These are phyloP conservation scores for Vachellia pachyceras DNA, from an alignment of 306 rosid species.

Conservation along the genomic window DNA sequence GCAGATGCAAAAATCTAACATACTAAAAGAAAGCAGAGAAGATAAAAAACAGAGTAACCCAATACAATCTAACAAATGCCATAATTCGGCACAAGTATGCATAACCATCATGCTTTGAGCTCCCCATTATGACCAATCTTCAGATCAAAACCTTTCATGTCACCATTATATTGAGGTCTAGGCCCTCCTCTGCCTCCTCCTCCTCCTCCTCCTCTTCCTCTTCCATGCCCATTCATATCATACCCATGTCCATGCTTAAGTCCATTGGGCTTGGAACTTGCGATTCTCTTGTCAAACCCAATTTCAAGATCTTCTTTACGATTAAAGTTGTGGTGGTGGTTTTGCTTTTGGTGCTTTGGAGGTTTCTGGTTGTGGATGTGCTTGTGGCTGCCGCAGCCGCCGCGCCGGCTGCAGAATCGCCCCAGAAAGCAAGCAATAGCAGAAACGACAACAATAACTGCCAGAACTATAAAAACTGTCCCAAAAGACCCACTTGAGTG, in stretches of 20 bases:
- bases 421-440: conserved; percentile 80
- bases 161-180: conserved; percentile 34
- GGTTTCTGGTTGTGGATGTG: conserved; percentile 39
- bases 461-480: conserved; percentile 82
- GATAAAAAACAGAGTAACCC: conserved; percentile 36
- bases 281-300: conserved; percentile 63
- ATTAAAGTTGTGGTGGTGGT: conserved; percentile 35
- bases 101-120: conserved; percentile 43
- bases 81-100: conserved; percentile 27
- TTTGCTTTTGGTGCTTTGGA: conserved; percentile 48
- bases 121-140: conserved; percentile 50
- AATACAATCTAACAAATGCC: conserved; percentile 24
- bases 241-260: conserved; percentile 32
- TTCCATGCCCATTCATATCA: conserved; percentile 29
- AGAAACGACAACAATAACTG: conserved; percentile 72
- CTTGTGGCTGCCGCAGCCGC: conserved; percentile 44
- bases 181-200: conserved; percentile 34
- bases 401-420: conserved; percentile 71
- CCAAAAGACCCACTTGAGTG: conserved; percentile 89
- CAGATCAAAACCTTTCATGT: conserved; percentile 49
- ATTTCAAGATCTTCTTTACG: conserved; percentile 64
- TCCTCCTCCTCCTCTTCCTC: conserved; percentile 14
- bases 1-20: conserved; percentile 39
- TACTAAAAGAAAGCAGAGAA: conserved; percentile 29
- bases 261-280: conserved; percentile 44